Evolutionary conservation across 768 basidiomycete genomes (phyloP).

Genomic region (Naganishia vaughanmartiniae): DNA sequence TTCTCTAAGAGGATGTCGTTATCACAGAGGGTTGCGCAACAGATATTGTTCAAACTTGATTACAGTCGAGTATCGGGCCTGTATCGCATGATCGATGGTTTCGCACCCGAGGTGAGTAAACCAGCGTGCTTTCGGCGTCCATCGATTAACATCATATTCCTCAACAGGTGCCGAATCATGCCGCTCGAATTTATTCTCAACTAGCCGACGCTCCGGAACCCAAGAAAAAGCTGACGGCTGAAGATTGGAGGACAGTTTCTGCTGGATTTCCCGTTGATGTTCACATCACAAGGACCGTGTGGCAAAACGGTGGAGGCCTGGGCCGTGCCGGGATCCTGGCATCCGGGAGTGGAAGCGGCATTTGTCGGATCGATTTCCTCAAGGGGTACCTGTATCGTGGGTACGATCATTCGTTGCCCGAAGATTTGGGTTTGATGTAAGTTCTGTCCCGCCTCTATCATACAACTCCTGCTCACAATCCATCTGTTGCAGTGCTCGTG

Average conservation of each 20-base stretch:
- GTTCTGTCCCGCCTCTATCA: not conserved
- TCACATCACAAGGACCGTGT: conserved; percentile 70
- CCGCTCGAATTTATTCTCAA: conserved; percentile 13
- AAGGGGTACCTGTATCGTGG: conserved; percentile 55
- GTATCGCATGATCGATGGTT: conserved; percentile 83
- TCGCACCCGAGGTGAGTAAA: conserved; percentile 64
- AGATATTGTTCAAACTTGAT: conserved; percentile 74
- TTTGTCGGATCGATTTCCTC: conserved; percentile 80
- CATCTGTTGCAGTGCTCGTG: not conserved
- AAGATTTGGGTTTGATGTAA: conserved; percentile 19
- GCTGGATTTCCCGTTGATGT: conserved; percentile 77
- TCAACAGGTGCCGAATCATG: conserved; percentile 44
- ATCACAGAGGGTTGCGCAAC: conserved; percentile 61
- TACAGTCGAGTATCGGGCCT: conserved; percentile 72
- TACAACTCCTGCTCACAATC: not conserved
- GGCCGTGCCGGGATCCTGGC: conserved; percentile 63
- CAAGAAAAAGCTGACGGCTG: conserved; percentile 45
- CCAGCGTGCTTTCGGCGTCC: not conserved
- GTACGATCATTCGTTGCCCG: not conserved
- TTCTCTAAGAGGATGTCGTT: conserved; percentile 60
- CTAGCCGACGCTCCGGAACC: conserved; percentile 11
- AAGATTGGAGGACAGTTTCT: conserved; percentile 44
- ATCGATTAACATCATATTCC: not conserved
- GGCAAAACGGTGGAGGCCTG: conserved; percentile 77
- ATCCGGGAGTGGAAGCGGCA: conserved; percentile 75